Evolutionary conservation across 2,329 filamentous ascomycete genomes (phyloP).

Genomic region (Aureobasidium melanogenum): DNA sequence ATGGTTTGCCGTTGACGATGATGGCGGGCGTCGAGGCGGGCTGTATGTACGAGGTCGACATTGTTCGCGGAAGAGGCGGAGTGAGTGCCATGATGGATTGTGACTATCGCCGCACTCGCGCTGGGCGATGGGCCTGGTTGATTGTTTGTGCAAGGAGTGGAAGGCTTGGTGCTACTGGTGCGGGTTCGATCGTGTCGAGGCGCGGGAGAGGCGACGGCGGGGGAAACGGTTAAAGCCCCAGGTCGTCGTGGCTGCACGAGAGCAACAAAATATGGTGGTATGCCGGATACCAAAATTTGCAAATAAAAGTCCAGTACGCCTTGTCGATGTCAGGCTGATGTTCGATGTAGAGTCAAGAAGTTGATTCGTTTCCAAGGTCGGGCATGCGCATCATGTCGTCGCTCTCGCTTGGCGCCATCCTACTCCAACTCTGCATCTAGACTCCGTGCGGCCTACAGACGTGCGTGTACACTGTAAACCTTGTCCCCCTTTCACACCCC

Average conservation of each 20-base stretch:
- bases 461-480: not conserved
- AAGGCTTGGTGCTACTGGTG: not conserved
- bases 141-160: conserved; percentile 1
- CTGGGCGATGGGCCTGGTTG: conserved; percentile 14
- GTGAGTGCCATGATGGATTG: not conserved
- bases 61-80: conserved; percentile 11
- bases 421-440: not conserved
- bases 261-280: not conserved
- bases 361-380: not conserved
- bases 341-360: not conserved
- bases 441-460: too few relatives aligned
- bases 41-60: conserved; percentile 12
- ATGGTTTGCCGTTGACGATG: conserved; percentile 5
- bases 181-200: not conserved
- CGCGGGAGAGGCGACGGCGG: not conserved
- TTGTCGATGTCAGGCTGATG: not conserved
- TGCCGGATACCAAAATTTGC: not conserved
- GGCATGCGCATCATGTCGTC: not conserved
- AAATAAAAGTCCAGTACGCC: not conserved
- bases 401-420: not conserved
- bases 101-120: conserved; percentile 14
- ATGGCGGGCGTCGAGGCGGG: conserved; percentile 10
- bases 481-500: not conserved
- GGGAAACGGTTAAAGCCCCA: not conserved
- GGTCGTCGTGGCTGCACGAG: not conserved